Evolutionary conservation across 2,329 filamentous ascomycete genomes (phyloP).

Genomic region (Microdochium trichocladiopsis): DNA sequence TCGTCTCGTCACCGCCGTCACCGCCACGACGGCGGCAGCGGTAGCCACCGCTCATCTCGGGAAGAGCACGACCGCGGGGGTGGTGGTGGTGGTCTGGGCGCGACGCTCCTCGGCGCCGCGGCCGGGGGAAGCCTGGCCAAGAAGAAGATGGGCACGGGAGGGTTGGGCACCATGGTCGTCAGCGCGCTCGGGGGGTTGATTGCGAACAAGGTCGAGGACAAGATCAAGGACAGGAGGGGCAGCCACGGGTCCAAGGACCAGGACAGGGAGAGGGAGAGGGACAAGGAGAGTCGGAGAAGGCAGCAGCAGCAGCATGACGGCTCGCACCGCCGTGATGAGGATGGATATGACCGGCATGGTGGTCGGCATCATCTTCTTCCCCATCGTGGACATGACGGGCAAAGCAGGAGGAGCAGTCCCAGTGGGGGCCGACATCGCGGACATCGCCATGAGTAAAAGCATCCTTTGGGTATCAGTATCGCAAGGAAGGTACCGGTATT

Average conservation of each 20-base stretch:
- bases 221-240: conserved; percentile 18
- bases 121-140: conserved; percentile 46
- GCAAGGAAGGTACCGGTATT: too few relatives aligned
- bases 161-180: conserved; percentile 34
- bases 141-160: conserved; percentile 35
- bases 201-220: conserved; percentile 36
- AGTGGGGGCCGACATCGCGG: too few relatives aligned
- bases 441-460: too few relatives aligned
- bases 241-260: conserved; percentile 5
- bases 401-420: too few relatives aligned
- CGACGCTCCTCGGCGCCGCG: conserved; percentile 44
- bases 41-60: too few relatives aligned
- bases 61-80: conserved; percentile 16
- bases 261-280: background rate
- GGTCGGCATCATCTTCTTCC: too few relatives aligned
- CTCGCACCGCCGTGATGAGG: background rate
- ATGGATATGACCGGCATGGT: too few relatives aligned
- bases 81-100: conserved; percentile 48
- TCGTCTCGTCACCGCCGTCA: too few relatives aligned
- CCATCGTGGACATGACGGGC: too few relatives aligned
- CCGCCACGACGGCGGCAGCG: background rate
- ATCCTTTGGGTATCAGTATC: too few relatives aligned
- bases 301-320: background rate
- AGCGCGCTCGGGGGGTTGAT: conserved; percentile 46
- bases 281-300: background rate